Evolutionary conservation across 2,329 filamentous ascomycete genomes (phyloP), one percentile per base, ranked within the genome.

Genomic region (Sporothrix sp.): DNA sequence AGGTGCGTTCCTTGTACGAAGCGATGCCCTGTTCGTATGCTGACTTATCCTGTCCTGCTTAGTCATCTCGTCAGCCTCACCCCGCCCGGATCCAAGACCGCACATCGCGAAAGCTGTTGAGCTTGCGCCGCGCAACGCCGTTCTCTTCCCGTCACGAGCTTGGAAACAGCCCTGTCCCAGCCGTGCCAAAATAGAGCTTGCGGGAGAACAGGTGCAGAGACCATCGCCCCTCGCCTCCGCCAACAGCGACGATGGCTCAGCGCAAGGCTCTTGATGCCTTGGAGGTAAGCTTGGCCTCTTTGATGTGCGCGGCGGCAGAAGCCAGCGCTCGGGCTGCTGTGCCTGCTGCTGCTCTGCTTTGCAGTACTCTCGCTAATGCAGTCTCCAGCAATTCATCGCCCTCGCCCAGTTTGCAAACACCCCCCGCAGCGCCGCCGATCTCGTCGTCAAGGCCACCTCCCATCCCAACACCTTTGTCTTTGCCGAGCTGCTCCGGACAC

Each of bases 401-500:
- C 85, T 96, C 57, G 85, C 85, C 62, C 93, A 90, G 65, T 86
- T 88, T 10, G 88, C 87, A 56, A 87, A 81, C 7, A 88, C 89
- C 10, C 84, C 88, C 36, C 84, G 86, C 59, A 87, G 89, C 52
- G 85, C 90, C 37, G 84, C 86, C 62, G 89, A 95, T 64, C 79
- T 97, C 49, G 79, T 97, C 64, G 81, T 76, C 39, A 87, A 89
- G 68, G 93, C 90, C 55, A 97, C 89, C 46, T 89, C 88, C n/a
- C 83, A 83, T 51, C 81, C 86, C 25, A 87, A 89, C 67, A 95
- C 90, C 57, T 98, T 84, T 67, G 78, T 97, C 68, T 98, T 98
- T 71, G 81, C 86, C 58, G 91, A 97, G 70, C 82, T 98, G n/a
- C 81, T 98, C 33, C 77, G 85, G 60, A 81, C 82, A 1, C 81